Evolutionary conservation across 768 basidiomycete genomes (phyloP).

Genomic region (Suillus subalutaceus): DNA sequence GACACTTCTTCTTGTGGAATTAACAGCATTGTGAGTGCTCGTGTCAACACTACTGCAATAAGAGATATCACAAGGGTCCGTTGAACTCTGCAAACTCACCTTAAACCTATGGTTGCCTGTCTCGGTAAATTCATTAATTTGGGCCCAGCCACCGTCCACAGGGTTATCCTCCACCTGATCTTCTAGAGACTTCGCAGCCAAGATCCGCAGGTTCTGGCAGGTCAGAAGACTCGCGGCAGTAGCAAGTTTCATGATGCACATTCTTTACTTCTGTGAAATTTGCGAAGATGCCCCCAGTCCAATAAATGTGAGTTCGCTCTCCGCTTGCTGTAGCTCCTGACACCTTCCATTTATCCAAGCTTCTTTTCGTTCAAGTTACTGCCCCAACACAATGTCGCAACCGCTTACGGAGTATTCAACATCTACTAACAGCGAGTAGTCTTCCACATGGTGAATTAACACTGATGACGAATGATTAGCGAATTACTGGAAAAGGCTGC

Average conservation of each 20-base stretch:
- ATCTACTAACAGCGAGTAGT: not conserved
- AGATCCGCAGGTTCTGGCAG: not conserved
- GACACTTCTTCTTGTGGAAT: not conserved
- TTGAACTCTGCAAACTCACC: not conserved
- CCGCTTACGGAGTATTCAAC: not conserved
- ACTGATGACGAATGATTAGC: not conserved
- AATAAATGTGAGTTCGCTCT: not conserved
- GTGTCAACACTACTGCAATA: not conserved
- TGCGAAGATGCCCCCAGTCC: not conserved
- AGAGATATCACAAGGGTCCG: not conserved
- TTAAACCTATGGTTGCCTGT: not conserved
- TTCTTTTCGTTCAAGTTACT: not conserved
- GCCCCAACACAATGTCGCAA: not conserved
- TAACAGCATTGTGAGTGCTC: not conserved
- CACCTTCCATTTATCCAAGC: not conserved
- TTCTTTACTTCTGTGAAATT: not conserved
- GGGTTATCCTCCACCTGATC: not conserved
- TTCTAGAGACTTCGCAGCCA: not conserved
- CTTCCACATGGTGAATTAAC: not conserved
- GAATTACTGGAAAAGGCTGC: not conserved
- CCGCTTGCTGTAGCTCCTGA: not conserved
- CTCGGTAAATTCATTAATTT: not conserved
- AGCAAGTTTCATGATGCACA: not conserved
- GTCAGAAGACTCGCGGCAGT: not conserved
- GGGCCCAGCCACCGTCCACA: not conserved